These are phyloP conservation scores for Diutina scorzettiae DNA, from an alignment of 1,139 yeast genomes.

Conservation along the genomic window DNA sequence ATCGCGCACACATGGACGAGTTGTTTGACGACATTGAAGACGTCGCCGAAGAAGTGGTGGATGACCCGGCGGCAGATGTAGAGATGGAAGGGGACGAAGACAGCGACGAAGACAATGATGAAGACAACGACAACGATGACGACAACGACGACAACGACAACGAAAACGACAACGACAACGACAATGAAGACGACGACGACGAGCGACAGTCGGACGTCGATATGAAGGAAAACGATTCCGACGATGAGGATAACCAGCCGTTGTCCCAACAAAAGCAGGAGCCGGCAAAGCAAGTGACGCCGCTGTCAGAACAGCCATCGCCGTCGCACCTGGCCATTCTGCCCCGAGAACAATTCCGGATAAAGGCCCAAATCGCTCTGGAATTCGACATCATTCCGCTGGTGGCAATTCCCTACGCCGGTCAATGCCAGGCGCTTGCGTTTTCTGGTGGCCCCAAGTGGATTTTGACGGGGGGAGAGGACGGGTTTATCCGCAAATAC, in stretches of 20 bases:
- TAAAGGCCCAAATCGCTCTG: conserved; percentile 25
- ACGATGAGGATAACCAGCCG: background rate
- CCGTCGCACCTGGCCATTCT: background rate
- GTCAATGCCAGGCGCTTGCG: conserved; percentile 66
- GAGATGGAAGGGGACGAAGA: conserved; percentile 11
- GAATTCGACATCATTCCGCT: conserved; percentile 51
- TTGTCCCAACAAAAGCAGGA: background rate
- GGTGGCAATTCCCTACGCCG: conserved; percentile 61
- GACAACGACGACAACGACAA: conserved; percentile 7
- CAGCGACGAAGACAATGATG: conserved; percentile 8
- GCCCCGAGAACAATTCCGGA: background rate
- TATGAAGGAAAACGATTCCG: conserved; percentile 1
- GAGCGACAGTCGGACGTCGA: conserved; percentile 5
- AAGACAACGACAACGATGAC: conserved; percentile 7
- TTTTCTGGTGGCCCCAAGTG: conserved; percentile 76
- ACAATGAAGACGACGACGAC: background rate
- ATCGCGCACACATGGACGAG: conserved; percentile 11
- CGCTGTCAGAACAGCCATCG: background rate
- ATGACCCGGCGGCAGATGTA: conserved; percentile 7
- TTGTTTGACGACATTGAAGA: conserved; percentile 17
- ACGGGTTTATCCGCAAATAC: conserved; percentile 83
- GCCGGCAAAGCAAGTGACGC: background rate
- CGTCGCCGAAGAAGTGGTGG: conserved; percentile 8
- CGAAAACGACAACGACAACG: conserved; percentile 5
- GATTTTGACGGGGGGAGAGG: conserved; percentile 93